A percentile compares a stretch with the other conserved stretches of the same genome.
phyloP scores from a whole-genome alignment of 2,329 filamentous ascomycete species.

The Trichoderma simmonsii region DNA sequence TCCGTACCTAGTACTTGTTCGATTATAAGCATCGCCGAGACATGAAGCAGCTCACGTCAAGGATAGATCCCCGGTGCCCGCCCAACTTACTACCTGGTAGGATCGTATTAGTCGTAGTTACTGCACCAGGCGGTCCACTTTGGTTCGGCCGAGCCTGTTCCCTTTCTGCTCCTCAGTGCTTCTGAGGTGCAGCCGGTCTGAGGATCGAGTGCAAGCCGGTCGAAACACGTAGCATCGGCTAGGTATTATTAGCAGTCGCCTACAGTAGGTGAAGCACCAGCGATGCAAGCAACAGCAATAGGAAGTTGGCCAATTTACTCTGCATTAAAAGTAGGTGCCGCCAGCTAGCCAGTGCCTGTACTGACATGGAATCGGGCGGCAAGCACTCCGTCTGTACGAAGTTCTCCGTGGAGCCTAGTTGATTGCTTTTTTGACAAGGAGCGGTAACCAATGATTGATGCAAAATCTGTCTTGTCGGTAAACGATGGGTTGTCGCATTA shows the following conservation, averaged over 20 bases:
- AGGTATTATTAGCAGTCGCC: background rate
- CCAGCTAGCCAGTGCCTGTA: background rate
- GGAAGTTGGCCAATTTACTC: constrained; percentile 1
- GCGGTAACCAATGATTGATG: background rate
- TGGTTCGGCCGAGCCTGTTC: background rate
- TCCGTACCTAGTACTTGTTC: background rate
- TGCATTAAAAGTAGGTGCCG: background rate
- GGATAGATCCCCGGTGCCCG: background rate
- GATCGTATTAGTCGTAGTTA: background rate
- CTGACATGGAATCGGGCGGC: background rate
- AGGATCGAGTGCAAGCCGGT: background rate
- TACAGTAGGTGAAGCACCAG: background rate
- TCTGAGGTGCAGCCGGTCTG: background rate
- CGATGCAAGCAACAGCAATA: background rate
- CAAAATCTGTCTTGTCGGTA: background rate
- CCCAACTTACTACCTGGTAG: background rate
- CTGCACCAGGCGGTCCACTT: background rate
- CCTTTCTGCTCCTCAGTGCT: background rate
- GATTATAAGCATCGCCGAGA: background rate
- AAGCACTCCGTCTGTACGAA: background rate
- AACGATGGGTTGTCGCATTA: background rate
- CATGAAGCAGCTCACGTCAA: background rate
- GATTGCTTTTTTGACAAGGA: background rate
- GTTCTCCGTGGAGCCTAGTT: background rate
- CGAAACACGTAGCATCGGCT: constrained; percentile 13